Evolutionary conservation across 2,329 filamentous ascomycete genomes (phyloP).

Genomic region (Neonectria punicea): DNA sequence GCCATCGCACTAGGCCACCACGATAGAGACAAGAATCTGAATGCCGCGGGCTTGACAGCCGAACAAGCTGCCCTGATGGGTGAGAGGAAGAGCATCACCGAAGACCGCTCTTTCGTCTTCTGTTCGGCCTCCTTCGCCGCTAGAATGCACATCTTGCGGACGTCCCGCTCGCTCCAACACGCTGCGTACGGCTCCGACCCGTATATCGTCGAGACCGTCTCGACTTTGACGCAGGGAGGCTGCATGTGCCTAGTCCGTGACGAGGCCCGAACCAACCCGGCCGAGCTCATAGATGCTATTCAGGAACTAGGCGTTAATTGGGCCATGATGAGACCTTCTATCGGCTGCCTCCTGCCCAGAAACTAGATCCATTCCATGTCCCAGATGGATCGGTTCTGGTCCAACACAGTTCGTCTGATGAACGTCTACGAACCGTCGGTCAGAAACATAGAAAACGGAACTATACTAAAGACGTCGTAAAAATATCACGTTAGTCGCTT

Average conservation of each 20-base stretch:
- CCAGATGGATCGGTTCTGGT: constrained; percentile 6
- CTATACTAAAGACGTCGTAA: no score
- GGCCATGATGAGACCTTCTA: constrained; percentile 33
- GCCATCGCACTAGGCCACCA: constrained; percentile 16
- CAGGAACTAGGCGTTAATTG: constrained; percentile 33
- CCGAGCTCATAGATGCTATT: constrained; percentile 34
- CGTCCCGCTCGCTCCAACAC: no score
- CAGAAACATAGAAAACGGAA: no score
- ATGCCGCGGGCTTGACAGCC: neutral
- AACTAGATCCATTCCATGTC: no score
- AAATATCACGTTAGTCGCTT: neutral
- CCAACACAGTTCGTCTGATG: constrained; percentile 34
- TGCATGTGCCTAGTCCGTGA: constrained; percentile 52
- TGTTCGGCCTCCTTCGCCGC: no score
- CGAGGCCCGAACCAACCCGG: constrained; percentile 50
- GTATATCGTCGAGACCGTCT: constrained; percentile 23
- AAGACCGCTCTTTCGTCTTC: constrained; percentile 5
- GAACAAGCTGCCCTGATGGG: neutral
- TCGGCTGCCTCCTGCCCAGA: constrained; percentile 29
- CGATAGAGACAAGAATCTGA: neutral
- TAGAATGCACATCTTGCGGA: no score
- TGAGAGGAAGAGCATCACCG: constrained; percentile 31
- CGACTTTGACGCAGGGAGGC: constrained; percentile 37
- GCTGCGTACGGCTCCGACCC: no score
- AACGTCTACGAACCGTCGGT: constrained; percentile 35